Evolutionary conservation across 495 filamentous ascomycete genomes (phyloP).

Genomic region (Schizothecium vesticola): DNA sequence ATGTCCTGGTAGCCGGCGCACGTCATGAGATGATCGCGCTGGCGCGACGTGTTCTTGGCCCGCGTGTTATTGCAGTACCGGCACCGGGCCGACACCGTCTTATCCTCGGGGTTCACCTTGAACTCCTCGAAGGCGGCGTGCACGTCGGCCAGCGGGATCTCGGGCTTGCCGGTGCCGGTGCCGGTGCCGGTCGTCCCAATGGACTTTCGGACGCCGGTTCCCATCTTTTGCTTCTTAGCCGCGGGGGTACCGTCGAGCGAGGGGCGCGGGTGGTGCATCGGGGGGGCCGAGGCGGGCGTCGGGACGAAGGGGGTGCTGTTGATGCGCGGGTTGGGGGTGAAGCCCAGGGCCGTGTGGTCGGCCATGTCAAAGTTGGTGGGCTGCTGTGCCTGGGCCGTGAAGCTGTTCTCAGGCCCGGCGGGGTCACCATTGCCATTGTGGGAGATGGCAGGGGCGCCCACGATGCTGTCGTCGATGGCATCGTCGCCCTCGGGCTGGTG

Average conservation of each 20-base stretch:
- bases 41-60: slow-evolving; percentile 30
- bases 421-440: background rate
- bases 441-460: background rate
- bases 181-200: too few relatives aligned
- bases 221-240: slow-evolving; percentile 25
- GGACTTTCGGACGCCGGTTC: background rate
- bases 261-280: slow-evolving; percentile 14
- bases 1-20: slow-evolving; percentile 23
- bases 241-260: slow-evolving; percentile 20
- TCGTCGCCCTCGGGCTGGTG: slow-evolving; percentile 7
- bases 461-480: slow-evolving; percentile 2
- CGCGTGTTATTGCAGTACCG: slow-evolving; percentile 24
- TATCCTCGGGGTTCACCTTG: slow-evolving; percentile 26
- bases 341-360: slow-evolving; percentile 15
- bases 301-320: slow-evolving; percentile 14
- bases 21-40: slow-evolving; percentile 26
- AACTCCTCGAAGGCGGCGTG: slow-evolving; percentile 31
- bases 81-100: slow-evolving; percentile 24
- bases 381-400: background rate
- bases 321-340: slow-evolving; percentile 28
- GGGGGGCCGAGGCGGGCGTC: background rate
- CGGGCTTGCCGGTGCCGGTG: slow-evolving; percentile 5
- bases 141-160: slow-evolving; percentile 25
- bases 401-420: background rate
- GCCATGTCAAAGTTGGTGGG: slow-evolving; percentile 1